These are phyloP conservation scores for Candida ascalaphidarum DNA, from an alignment of 805 yeast species.

Conservation along the genomic window DNA sequence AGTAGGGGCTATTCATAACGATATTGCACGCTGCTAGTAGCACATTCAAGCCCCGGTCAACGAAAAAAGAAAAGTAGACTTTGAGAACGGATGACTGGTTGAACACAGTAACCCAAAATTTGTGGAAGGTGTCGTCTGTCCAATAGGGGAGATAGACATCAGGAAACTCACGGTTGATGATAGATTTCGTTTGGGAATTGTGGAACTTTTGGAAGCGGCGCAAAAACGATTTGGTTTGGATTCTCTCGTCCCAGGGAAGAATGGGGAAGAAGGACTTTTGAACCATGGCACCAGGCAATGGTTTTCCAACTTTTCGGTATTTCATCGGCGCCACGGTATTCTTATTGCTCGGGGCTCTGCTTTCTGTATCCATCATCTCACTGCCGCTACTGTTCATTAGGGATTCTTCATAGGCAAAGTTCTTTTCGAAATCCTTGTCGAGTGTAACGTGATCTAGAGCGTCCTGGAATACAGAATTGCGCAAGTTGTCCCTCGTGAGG, in stretches of 20 bases:
- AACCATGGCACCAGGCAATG: constrained; percentile 14
- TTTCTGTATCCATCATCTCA: too few relatives aligned
- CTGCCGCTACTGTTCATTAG: too few relatives aligned
- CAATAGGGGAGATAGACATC: constrained; percentile 16
- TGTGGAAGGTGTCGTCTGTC: constrained; percentile 10
- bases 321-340: too few relatives aligned
- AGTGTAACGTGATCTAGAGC: constrained; percentile 6
- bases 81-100: constrained; percentile 18
- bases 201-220: too few relatives aligned
- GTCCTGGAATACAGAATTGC: constrained; percentile 5
- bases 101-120: constrained; percentile 24
- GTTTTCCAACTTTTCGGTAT: too few relatives aligned
- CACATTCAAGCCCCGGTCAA: constrained; percentile 28
- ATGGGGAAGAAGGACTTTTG: constrained; percentile 6
- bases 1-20: neutral
- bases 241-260: constrained; percentile 2
- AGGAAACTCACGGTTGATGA: constrained; percentile 7
- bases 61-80: constrained; percentile 25
- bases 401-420: too few relatives aligned
- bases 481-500: constrained; percentile 5
- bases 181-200: too few relatives aligned
- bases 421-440: constrained; percentile 1
- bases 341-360: too few relatives aligned
- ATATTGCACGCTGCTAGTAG: constrained; percentile 9
- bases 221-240: too few relatives aligned